Evolutionary conservation across 257 asterid species (phyloP), one percentile per base, ranked within the genome.

Genomic region (Penstemon davidsonii): DNA sequence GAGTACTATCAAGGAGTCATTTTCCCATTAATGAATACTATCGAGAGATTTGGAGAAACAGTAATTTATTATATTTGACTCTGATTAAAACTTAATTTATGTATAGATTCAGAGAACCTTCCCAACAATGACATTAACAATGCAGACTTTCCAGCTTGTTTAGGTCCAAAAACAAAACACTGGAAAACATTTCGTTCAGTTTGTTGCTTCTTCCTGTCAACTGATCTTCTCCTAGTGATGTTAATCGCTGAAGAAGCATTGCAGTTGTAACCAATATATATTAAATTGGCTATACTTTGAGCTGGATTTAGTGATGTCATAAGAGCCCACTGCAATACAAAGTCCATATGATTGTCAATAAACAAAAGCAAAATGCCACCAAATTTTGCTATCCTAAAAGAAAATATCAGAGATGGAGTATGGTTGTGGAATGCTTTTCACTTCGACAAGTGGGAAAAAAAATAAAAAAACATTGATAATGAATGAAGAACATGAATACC

Each of bases 131-230:
- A 87, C 66, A 76, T 80, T 78, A 91, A 74, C 58, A 94, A 70
- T 56, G 96, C 78, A 60, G 99, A 83, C 68, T 94, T 94, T 66
- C 99, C 99, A 72, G 97, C 85, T 40, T 71, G 68, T 80, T 86
- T 91, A 71, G 97, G 92, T 74, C 99, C 99, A 70, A 94, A 85
- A 52, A 86, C 99, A 86, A 83, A 86, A 81, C 97, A 87, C 70
- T 85, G 97, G 81, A 88, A 84, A 70, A 91, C 95, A 79, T 79
- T 85, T 78, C 93, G 80, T 46, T 87, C 93, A 62, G 91, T 79
- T 75, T 74, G 91, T 80, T 91, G 91, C 79, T 86, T 88, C 85
- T 91, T 94, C 73, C 82, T 78, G 74, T 87, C 95, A 6, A 84
- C 66, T 37, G 79, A 81, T 81, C 91, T 88, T 73, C 87, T 91